A percentile compares a stretch with the other conserved stretches of the same genome.
Evolutionary conservation across 441 rosid species (phyloP).

Genomic region (Kokia cookei): DNA sequence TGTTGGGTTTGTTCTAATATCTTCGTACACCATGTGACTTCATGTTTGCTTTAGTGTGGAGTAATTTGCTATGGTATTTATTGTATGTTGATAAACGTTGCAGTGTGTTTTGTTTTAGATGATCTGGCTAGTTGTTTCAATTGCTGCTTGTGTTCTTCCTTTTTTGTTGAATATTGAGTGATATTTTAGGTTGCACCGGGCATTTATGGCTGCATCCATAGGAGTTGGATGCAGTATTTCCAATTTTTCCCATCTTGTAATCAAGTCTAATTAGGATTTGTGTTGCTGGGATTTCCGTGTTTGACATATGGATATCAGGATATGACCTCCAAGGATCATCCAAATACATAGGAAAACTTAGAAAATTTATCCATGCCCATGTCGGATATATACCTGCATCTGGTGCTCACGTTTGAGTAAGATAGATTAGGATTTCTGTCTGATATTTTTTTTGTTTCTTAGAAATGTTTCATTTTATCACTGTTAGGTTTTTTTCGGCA

Average conservation of each 20-base stretch:
- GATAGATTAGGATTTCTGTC: not conserved
- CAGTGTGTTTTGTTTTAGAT: not conserved
- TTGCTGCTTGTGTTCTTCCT: not conserved
- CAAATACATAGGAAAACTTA: no score
- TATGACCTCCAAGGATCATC: no score
- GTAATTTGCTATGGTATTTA: not conserved
- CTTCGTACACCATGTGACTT: not conserved
- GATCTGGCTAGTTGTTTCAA: not conserved
- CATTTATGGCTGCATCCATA: not conserved
- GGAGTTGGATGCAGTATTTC: not conserved
- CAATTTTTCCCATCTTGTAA: not conserved
- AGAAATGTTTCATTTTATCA: not conserved
- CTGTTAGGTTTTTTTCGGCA: no score
- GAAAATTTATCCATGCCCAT: no score
- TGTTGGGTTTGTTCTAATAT: not conserved
- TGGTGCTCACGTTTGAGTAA: no score
- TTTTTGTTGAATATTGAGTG: not conserved
- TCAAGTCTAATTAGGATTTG: not conserved
- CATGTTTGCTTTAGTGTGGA: not conserved
- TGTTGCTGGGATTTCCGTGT: no score
- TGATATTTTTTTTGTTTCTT: not conserved
- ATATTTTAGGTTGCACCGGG: not conserved
- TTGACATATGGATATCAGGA: no score
- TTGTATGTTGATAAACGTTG: not conserved
- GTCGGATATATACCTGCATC: no score